A percentile compares a stretch with the other conserved stretches of the same genome.
Conservation (phyloP, 208 protist genomes). For the Wallacemonas collosoma region DNA sequence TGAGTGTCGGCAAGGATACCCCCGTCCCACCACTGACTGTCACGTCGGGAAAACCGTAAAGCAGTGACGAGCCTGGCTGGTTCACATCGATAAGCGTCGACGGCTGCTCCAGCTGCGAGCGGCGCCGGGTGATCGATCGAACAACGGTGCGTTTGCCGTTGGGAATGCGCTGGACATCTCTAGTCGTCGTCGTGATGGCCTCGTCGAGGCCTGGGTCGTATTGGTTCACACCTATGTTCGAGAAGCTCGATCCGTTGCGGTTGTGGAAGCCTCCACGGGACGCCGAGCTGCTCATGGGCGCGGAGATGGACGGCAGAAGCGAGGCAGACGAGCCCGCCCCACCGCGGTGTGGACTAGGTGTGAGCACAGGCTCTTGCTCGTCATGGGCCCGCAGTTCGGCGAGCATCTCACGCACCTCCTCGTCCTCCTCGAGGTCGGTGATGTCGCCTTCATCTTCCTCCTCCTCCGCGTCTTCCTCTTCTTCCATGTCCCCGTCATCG, state of each 20-base stretch:
- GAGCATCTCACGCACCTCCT: conserved; percentile 16
- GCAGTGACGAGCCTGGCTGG: background rate
- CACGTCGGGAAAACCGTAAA: conserved; percentile 5
- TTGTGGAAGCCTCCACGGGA: background rate
- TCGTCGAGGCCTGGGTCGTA: conserved; percentile 12
- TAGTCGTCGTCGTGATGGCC: conserved; percentile 16
- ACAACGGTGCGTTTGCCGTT: conserved; percentile 26
- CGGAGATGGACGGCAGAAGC: background rate
- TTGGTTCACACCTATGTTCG: background rate
- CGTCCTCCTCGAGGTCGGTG: conserved; percentile 17
- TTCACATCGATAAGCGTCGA: conserved; percentile 15
- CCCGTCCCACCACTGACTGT: background rate
- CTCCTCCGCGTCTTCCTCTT: conserved; percentile 5
- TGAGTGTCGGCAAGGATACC: conserved; percentile 11
- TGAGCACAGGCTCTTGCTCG: background rate
- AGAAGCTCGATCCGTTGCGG: background rate
- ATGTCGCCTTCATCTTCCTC: conserved; percentile 18
- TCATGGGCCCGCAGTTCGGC: conserved; percentile 12
- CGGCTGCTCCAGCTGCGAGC: conserved; percentile 17
- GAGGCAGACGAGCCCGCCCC: background rate
- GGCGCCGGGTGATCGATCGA: conserved; percentile 17
- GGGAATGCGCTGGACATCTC: conserved; percentile 19
- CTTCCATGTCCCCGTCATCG: conserved; percentile 3
- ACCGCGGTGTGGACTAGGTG: background rate
- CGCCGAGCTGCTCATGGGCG: too few species aligned